Conservation (phyloP, 768 basidiomycete genomes). For the Suillus plorans region DNA sequence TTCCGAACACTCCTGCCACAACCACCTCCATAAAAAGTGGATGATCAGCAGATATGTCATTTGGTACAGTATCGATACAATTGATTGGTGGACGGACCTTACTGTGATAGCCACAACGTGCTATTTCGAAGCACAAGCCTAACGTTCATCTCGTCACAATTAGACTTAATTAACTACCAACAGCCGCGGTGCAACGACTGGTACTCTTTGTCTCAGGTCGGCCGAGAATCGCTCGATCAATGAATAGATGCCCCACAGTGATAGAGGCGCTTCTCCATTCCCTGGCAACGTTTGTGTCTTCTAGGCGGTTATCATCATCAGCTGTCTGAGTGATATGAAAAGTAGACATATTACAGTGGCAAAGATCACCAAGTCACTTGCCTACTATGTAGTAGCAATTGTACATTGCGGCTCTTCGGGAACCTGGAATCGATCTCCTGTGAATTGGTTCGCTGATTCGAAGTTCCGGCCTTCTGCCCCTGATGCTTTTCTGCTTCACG, state of each 20-base stretch:
- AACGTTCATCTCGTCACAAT: neutral
- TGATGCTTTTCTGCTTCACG: neutral
- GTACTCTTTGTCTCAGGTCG: neutral
- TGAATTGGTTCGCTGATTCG: neutral
- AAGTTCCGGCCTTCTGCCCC: neutral
- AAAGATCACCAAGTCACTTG: neutral
- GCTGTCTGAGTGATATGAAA: neutral
- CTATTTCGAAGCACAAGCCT: neutral
- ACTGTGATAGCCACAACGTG: neutral
- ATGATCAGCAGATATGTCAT: neutral
- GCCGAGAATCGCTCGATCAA: neutral
- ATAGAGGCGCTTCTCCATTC: constrained; percentile 1
- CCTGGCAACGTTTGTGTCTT: neutral
- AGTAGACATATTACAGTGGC: neutral
- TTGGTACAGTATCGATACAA: neutral
- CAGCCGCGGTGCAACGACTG: neutral
- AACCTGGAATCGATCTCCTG: neutral
- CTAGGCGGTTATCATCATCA: neutral
- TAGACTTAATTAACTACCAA: neutral
- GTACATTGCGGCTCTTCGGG: neutral
- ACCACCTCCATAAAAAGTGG: neutral
- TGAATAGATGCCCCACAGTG: constrained; percentile 1
- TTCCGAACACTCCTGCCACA: neutral
- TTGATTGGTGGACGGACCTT: constrained; percentile 1
- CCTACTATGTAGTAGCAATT: neutral